Conservation (phyloP, 1,139 yeast species). For the Blastobotrys persicus region DNA sequence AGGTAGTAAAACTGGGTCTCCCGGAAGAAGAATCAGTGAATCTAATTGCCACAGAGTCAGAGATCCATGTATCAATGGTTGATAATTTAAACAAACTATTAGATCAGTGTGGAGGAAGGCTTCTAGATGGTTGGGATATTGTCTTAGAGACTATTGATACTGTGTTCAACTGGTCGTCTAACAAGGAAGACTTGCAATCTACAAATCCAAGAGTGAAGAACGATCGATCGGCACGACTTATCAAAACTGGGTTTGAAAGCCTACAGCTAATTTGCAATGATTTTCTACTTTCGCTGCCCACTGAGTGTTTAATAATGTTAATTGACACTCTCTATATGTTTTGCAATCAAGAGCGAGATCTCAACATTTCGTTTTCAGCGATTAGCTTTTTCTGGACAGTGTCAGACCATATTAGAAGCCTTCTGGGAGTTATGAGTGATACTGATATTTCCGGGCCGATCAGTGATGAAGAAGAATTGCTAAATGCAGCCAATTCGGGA, state of each 20-base stretch:
- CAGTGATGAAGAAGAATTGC: constrained; percentile 5
- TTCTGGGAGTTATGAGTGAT: constrained; percentile 17
- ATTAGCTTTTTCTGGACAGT: constrained; percentile 90
- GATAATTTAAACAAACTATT: constrained; percentile 65
- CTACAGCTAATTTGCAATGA: constrained; percentile 82
- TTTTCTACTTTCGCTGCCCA: constrained; percentile 68
- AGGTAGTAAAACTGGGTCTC: constrained; percentile 18
- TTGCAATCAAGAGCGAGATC: constrained; percentile 64
- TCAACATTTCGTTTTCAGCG: constrained; percentile 86
- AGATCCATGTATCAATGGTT: constrained; percentile 60
- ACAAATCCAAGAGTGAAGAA: constrained; percentile 10
- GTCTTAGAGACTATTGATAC: constrained; percentile 68
- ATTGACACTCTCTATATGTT: constrained; percentile 72
- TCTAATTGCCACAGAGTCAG: constrained; percentile 36
- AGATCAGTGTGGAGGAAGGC: constrained; percentile 68
- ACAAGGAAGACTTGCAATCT: constrained; percentile 9
- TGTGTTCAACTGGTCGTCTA: constrained; percentile 46
- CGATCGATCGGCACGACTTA: constrained; percentile 33
- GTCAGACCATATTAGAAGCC: constrained; percentile 64
- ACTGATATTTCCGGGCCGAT: constrained; percentile 25
- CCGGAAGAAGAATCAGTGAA: constrained; percentile 26
- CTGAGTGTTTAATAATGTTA: constrained; percentile 54
- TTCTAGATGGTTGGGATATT: constrained; percentile 64
- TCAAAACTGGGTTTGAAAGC: constrained; percentile 71
- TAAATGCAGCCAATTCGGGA: constrained; percentile 7